phyloP scores from a whole-genome alignment of 176 grass and related monocot species.

The barley (Hordeum vulgare) region MorexV3_pseudomolecules_assembly NC_058520.1:63991742-63992241 shows the following conservation, averaged over 20 bases:
- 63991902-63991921: slow-evolving; percentile 90
- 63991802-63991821: slow-evolving; percentile 98
- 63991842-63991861: slow-evolving; percentile 84
- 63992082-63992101: not conserved
- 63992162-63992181: slow-evolving; percentile 91
- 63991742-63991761: slow-evolving; percentile 53
- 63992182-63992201: slow-evolving; percentile 99
- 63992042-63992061: not conserved
- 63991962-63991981: not conserved
- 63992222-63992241: slow-evolving; percentile 73
- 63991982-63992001: slow-evolving; percentile 6
- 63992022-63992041: not conserved
- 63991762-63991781: slow-evolving; percentile 46
- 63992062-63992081: slow-evolving; percentile 1
- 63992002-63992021: not conserved
- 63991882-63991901: slow-evolving; percentile 81
- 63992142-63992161: slow-evolving; percentile 79
- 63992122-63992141: slow-evolving; percentile 12
- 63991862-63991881: slow-evolving; percentile 89
- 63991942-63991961: slow-evolving; percentile 11
- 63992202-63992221: slow-evolving; percentile 67
- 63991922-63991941: slow-evolving; percentile 6
- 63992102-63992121: not conserved
- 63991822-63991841: slow-evolving; percentile 93
- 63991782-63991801: slow-evolving; percentile 55